Percentiles rank a stretch among this genome's conserved stretches.
These are phyloP conservation scores for Batkoa obscura DNA, from an alignment of 371 early-diverging fungal genomes.

Conservation along the genomic window DNA sequence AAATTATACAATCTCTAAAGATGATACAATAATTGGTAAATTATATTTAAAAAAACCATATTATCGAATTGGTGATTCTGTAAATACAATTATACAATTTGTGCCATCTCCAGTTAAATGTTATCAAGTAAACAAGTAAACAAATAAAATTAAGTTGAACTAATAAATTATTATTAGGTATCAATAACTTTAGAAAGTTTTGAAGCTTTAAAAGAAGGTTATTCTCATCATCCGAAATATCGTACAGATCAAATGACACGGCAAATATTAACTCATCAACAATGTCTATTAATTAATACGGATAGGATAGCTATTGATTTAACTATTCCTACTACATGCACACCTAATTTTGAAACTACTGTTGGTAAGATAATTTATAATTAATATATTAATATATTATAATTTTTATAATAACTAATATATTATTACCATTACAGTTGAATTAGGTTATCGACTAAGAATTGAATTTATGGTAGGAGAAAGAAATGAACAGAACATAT, in stretches of 20 bases:
- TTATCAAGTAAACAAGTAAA: not conserved
- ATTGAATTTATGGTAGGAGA: not conserved
- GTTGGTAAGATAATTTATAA: not conserved
- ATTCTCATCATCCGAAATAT: not conserved
- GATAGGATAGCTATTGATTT: not conserved
- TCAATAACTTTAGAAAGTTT: not conserved
- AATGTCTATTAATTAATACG: not conserved
- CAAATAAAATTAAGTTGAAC: too few relatives aligned
- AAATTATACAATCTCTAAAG: not conserved
- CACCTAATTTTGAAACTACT: not conserved
- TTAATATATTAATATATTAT: too few relatives aligned
- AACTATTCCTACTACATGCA: not conserved
- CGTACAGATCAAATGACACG: not conserved
- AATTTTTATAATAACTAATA: not conserved
- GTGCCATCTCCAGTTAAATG: constrained; percentile 1
- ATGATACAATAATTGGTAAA: not conserved
- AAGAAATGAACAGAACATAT: not conserved
- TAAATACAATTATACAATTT: not conserved
- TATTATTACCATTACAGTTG: not conserved
- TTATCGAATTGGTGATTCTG: not conserved
- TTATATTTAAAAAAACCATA: not conserved
- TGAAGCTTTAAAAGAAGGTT: not conserved
- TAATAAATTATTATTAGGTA: not conserved
- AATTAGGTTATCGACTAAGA: not conserved
- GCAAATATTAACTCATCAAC: not conserved